A percentile compares a stretch with the other conserved stretches of the same genome.
Evolutionary conservation across 495 filamentous ascomycete genomes (phyloP).

Genomic region (Aspergillus ostianus): DNA sequence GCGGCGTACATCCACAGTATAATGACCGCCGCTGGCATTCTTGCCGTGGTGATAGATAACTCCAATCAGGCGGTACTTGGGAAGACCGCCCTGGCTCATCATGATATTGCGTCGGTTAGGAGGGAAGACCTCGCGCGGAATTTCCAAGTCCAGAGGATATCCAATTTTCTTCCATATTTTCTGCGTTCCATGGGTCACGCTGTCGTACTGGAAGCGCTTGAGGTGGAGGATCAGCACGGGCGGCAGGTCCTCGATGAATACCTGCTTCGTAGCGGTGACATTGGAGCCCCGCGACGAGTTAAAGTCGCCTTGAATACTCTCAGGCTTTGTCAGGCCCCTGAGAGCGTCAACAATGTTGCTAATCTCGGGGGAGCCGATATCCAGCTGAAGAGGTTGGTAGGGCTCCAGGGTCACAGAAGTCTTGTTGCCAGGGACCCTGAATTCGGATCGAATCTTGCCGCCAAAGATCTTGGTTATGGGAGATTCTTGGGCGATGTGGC

Average conservation of each 20-base stretch:
- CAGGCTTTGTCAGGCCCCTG: conserved; percentile 76
- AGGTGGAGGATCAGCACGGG: conserved; percentile 92
- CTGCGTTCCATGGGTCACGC: conserved; percentile 76
- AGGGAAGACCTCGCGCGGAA: conserved; percentile 90
- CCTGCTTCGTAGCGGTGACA: conserved; percentile 81
- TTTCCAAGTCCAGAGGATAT: conserved; percentile 91
- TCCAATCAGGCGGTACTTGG: conserved; percentile 81
- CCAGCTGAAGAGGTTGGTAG: conserved; percentile 91
- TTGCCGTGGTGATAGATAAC: conserved; percentile 98
- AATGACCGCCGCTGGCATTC: conserved; percentile 91
- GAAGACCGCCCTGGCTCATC: conserved; percentile 61
- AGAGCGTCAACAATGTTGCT: conserved; percentile 90
- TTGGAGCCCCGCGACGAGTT: conserved; percentile 75
- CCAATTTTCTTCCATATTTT: conserved; percentile 99
- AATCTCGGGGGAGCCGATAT: conserved; percentile 82
- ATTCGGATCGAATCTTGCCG: conserved; percentile 84
- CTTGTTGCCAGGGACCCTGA: conserved; percentile 82
- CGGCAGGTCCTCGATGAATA: conserved; percentile 90
- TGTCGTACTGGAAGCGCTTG: conserved; percentile 96
- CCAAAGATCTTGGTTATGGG: conserved; percentile 95
- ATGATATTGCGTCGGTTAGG: conserved; percentile 65
- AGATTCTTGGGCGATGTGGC: conserved; percentile 66
- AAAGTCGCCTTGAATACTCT: conserved; percentile 85
- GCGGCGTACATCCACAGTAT: conserved; percentile 91
- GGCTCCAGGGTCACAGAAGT: conserved; percentile 88